phyloP scores from a whole-genome alignment of 176 grass and related monocot species.

The Eragrostis nindensis region DNA sequence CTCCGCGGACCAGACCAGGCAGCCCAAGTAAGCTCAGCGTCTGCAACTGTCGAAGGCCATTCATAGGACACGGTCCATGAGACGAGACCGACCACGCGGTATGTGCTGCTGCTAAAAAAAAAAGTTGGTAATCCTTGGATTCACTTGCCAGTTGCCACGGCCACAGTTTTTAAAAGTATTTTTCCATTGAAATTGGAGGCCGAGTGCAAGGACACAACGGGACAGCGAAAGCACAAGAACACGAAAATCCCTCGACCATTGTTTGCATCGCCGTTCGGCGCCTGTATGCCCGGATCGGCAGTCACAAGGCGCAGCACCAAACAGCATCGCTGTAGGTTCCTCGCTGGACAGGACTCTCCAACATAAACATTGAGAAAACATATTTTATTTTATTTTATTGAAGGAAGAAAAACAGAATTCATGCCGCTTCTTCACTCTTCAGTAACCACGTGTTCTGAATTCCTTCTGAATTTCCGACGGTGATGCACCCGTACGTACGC shows the following conservation, averaged over 20 bases:
- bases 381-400: no score
- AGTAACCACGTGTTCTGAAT: background rate
- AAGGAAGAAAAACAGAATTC: no score
- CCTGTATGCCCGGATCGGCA: background rate
- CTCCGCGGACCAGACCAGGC: background rate
- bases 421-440: background rate
- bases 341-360: background rate
- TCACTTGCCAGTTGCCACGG: background rate
- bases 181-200: background rate
- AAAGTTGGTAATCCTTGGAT: no score
- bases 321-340: background rate
- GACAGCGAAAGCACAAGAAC: constrained; percentile 2
- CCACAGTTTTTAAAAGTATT: background rate
- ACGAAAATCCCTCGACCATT: background rate
- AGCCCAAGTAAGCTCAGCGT: constrained; percentile 20
- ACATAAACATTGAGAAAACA: background rate
- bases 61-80: background rate
- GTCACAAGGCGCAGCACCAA: constrained; percentile 26
- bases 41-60: constrained; percentile 17
- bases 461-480: background rate
- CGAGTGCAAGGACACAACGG: background rate
- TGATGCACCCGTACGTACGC: background rate
- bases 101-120: background rate
- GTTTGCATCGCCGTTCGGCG: constrained; percentile 28
- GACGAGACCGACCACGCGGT: background rate